These are phyloP conservation scores for Suhomyces ambrosiae DNA, from an alignment of 1,139 yeast genomes.

Conservation along the genomic window DNA sequence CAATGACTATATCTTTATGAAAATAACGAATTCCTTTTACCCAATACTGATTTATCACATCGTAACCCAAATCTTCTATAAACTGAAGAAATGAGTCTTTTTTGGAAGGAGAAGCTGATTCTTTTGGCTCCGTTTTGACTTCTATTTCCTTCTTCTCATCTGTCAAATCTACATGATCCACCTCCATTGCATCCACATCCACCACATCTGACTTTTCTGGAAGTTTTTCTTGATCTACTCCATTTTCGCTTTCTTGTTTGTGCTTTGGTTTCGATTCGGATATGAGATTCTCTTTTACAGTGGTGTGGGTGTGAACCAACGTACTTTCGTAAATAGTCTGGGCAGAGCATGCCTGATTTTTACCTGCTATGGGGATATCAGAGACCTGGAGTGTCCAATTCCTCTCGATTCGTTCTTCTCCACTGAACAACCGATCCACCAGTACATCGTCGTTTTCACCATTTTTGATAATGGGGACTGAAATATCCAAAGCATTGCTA, in stretches of 20 bases:
- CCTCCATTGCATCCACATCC: slow-evolving; percentile 12
- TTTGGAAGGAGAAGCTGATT: slow-evolving; percentile 13
- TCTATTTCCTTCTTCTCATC: slow-evolving; percentile 11
- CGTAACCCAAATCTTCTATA: slow-evolving; percentile 72
- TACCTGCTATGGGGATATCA: slow-evolving; percentile 90
- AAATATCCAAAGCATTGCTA: slow-evolving; percentile 27
- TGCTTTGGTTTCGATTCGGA: too few species aligned
- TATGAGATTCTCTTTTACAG: slow-evolving; percentile 20
- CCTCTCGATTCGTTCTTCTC: slow-evolving; percentile 27
- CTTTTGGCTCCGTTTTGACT: slow-evolving; percentile 2
- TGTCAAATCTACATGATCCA: slow-evolving; percentile 9
- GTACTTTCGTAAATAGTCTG: slow-evolving; percentile 75
- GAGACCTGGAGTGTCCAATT: slow-evolving; percentile 69
- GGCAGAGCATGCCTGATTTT: slow-evolving; percentile 57
- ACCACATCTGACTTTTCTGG: background rate
- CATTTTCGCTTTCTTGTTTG: background rate
- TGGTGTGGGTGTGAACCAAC: slow-evolving; percentile 49
- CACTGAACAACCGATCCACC: slow-evolving; percentile 37
- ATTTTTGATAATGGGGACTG: slow-evolving; percentile 27
- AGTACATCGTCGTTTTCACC: slow-evolving; percentile 22
- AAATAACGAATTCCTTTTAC: slow-evolving; percentile 65
- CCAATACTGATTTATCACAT: slow-evolving; percentile 65
- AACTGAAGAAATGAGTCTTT: slow-evolving; percentile 49
- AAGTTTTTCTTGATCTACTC: background rate
- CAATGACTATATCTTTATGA: slow-evolving; percentile 65